Evolutionary conservation across 371 early-diverging fungal genomes (phyloP), one percentile per base, ranked within the genome.

Genomic region (Apophysomyces sp.): DNA sequence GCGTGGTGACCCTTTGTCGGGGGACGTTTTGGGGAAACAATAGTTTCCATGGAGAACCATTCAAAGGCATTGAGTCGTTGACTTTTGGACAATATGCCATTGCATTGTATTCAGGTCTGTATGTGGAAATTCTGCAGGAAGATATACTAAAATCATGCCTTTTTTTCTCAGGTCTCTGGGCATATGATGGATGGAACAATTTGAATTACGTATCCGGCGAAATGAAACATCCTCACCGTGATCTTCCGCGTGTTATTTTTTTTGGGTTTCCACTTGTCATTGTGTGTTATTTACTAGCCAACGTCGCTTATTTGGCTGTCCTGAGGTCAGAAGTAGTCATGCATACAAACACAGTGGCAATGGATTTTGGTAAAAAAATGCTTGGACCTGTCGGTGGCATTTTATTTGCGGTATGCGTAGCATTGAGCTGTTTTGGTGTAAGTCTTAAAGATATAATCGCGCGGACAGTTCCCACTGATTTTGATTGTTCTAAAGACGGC

Each of bases 121-220:
- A 40, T 11, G 18, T 0, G 34, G 41, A 28, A 16, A 39, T 12
- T 3, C 49, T 21, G 27, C 24, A 21, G 24, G 1, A 29, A 29
- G 8, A 7, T 39, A 29, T 34, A 12, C 52, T 37, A 36, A 1
- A 37, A 31, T 57, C 36, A 7, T 18, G 73, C 28, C 74, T 30
- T 68, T 60, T 34, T 58, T 69, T n/a, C n/a, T n/a, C n/a, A 76
- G 86, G 88, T 28, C 77, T 97, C n/a, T 97, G 95, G 93, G 94
- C 96, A 0, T 96, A 93, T 67, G 95, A 94, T 66, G 96, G 96
- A 3, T 84, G 84, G 93, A 92, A 92, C 58, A 95, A 92, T 63
- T 74, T 97, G 11, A 95, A 94, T 59, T 89, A 92, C 61, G 92
- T 94, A 26, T 86, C 93, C 15, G 93, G 93, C 24, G 97, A 97